phyloP scores from a whole-genome alignment of 2,329 filamentous ascomycete species.

The Mariannaea sp. region DNA sequence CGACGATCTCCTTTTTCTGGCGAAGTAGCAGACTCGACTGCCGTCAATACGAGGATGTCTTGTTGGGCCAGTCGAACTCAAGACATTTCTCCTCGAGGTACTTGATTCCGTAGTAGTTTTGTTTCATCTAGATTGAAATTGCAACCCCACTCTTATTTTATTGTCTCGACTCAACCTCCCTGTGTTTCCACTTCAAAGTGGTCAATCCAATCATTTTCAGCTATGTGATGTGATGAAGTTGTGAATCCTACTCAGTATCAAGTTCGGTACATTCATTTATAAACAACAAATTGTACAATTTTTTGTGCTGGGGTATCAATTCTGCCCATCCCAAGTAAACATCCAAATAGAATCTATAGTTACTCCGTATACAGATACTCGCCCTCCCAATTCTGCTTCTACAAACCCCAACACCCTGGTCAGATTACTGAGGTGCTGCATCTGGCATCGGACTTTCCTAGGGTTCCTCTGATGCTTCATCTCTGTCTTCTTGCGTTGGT shows the following conservation, averaged over 20 bases:
- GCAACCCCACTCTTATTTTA: conserved; percentile 25
- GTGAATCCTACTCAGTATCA: no score
- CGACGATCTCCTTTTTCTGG: conserved; percentile 4
- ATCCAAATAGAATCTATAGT: conserved; percentile 15
- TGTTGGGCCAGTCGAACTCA: conserved; percentile 4
- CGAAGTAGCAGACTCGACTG: conserved; percentile 3
- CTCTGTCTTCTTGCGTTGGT: conserved; percentile 1
- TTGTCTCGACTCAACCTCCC: neutral
- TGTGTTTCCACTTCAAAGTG: neutral
- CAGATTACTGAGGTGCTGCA: conserved; percentile 5
- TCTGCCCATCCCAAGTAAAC: conserved; percentile 16
- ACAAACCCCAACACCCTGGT: neutral
- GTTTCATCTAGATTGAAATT: conserved; percentile 25
- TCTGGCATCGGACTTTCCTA: conserved; percentile 30
- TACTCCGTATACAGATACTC: neutral
- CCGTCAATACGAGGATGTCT: conserved; percentile 9
- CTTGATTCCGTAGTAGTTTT: no score
- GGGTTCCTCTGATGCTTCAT: conserved; percentile 3
- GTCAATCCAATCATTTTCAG: no score
- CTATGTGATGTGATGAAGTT: no score
- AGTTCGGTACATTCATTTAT: no score
- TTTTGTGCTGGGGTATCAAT: conserved; percentile 27
- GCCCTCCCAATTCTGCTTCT: neutral
- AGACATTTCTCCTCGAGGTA: no score
- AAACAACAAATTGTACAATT: neutral